Evolutionary conservation across 75 land plant genomes (phyloP), one percentile per base, ranked within the genome.

Genomic region (Selaginella tamariscina): DNA sequence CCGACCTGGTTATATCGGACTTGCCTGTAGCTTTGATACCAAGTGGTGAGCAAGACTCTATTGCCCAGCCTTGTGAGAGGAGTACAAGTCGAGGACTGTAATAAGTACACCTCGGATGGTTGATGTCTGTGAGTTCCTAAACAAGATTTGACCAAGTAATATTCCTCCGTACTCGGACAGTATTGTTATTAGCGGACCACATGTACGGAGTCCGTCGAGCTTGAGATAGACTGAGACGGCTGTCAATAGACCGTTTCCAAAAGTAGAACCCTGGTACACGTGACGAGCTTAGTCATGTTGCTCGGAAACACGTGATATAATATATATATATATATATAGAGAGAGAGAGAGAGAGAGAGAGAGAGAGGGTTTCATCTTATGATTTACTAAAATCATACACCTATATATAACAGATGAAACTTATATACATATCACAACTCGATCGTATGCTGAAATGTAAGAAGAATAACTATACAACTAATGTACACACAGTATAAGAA

Each of bases 11-110:
- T 5, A 15, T 15, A 39, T 39, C 49, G 15, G 15, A 39, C 5
- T 39, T 15, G 49, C 49, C 49, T 39, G 49, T 39, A n/a, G n/a
- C 49, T 15, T 65, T 32, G 30, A 72, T 13, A 2, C 68, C 67
- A 24, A 73, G 33, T 13, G 75, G 31, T 0, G 71, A 79, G 44
- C 75, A 75, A 15, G 65, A 68, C 15, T 69, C 62, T 18, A 82
- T 74, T 44, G 89, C 83, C 91, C 91, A 89, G 31, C 88, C 84
- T 22, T 72, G 55, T 30, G 84, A 82, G 24, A 87, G 77, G 18
- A 84, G 68, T 31, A 79, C 27, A 60, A 87, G 30, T 8, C 83
- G 22, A 57, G 0, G 33, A 73, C 22, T 63, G 85, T 32, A 1
- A 75, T 30, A 0, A 65, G 56, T 18, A 80, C 44, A 11, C 84